phyloP scores from a whole-genome alignment of 2,329 filamentous ascomycete species.

The Byssothecium circinans region DNA sequence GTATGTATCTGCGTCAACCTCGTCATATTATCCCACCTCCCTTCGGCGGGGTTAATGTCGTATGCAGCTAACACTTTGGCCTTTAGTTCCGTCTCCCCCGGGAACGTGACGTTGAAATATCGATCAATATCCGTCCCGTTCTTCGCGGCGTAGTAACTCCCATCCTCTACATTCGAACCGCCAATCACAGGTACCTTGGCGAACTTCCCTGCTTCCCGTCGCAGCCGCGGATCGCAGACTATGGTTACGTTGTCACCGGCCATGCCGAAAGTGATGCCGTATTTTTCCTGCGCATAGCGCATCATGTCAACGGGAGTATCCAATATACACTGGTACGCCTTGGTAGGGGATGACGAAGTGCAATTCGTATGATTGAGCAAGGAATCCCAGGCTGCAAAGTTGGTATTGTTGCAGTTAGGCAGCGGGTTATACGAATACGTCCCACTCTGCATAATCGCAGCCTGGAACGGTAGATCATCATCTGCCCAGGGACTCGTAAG shows the following conservation, averaged over 20 bases:
- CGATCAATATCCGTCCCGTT: conserved; percentile 10
- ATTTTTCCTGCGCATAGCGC: conserved; percentile 5
- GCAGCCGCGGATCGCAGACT: conserved; percentile 9
- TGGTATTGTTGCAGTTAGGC: conserved; percentile 8
- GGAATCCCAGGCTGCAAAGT: conserved; percentile 1
- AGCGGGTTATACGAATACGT: conserved; percentile 11
- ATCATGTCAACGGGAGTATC: conserved; percentile 1
- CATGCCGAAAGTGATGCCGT: conserved; percentile 11
- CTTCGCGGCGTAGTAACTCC: conserved; percentile 11
- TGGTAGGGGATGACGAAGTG: not conserved
- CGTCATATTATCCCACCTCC: conserved; percentile 6
- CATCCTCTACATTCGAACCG: conserved; percentile 15
- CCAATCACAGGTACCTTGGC: conserved; percentile 15
- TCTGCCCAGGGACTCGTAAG: conserved; percentile 22
- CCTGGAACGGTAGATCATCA: conserved; percentile 19
- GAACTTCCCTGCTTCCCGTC: conserved; percentile 10
- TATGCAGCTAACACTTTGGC: conserved; percentile 5
- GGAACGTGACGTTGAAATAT: conserved; percentile 2
- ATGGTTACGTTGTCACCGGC: conserved; percentile 17
- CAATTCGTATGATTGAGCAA: conserved; percentile 10
- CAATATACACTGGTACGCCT: conserved; percentile 11
- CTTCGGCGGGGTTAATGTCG: not conserved
- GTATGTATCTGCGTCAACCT: conserved; percentile 12
- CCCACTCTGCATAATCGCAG: conserved; percentile 28
- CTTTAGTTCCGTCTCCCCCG: conserved; percentile 3